Base-by-base conservation (phyloP, 192 early-diverging fungal species). In the Backusella mclennaniae region DNA sequence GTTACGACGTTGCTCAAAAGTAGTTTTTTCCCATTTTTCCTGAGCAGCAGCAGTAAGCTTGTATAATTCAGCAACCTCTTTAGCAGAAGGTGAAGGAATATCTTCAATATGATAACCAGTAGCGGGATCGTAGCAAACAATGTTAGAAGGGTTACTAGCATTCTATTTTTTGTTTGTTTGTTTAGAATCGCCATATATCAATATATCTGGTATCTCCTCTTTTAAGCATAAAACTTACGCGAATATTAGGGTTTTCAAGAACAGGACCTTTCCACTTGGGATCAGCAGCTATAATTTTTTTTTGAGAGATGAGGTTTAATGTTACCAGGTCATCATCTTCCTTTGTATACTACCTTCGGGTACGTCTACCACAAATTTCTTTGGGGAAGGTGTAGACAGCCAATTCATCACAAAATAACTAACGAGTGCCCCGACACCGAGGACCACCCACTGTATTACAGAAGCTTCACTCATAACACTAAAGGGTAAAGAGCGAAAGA, bases 71-170 rank as follows among this genome's bases (percentile, higher is more conserved):
- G 84, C 52, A 41, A 96, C 86, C 75, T 95, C 84, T 14, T 82
- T 83, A 0, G 82, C 76, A 6, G 91, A 85, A 21, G 88, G 88
- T 29, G 86, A 84, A 46, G 78, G 86, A 42, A 93, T 90, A 8
- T 81, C 85, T 31, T 86, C 89, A 31, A 96, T 87, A 21, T 86
- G 88, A 53, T 90, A 86, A 19, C 94, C 95, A 21, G 95, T 96
- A 35, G 95, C 88, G 9, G 95, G 95, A 42, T 96, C 95, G 75
- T 91, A 96, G 79, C 94, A 95, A 29, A 89, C 85, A 78, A 96
- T 95, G 31, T 82, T 83, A 11, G 77, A 77, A 1, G 89, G 89
- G 46, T 87, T 82, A 21, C 73, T 41, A 29, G 80, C 77, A 49
- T 87, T 80, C 88, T 89, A 73, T 41, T 8, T 49, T 44, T 11